Evolutionary conservation across 495 filamentous ascomycete species (phyloP), one percentile per base, ranked within the genome.

Genomic region (Corynascus novoguineensis): DNA sequence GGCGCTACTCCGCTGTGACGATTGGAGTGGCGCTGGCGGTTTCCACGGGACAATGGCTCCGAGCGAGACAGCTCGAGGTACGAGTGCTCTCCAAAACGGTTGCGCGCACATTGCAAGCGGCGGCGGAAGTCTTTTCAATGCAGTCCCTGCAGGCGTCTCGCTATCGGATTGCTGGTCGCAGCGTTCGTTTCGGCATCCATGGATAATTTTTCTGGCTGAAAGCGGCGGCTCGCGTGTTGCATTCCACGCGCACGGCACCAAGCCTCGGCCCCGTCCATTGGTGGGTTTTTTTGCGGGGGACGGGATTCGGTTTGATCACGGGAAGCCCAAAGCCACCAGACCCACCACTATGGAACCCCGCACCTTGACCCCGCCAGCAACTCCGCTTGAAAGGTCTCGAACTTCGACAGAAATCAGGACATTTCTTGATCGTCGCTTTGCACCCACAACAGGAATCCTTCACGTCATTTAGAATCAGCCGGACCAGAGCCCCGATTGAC

Each of bases 221-320:
- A 15, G 34, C n/a, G 19, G 38, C 51, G 14, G 11, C 1, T 58
- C 54, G 27, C 17, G 38, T 17, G 29, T 31, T 15, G 28, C 48
- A 47, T 37, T 45, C 34, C 50, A 31, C 41, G 10, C 27, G 14
- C 46, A 42, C 35, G 58, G 44, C 52, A 58, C 49, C 49, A 48
- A 35, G 19, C 38, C 45, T 24, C 19, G 56, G 48, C 19, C 48
- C 17, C 14, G 29, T 28, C 37, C 28, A 58, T 62, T 62, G 60
- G 60, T 58, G 60, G 60, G 55, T 55, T 29, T 51, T n/a, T 38
- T 34, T 62, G 50, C 40, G 54, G 59, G 59, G 59, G 44, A 45
- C 9, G 35, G 56, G 31, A 8, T 28, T 47, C 28, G 12, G 28
- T 37, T n/a, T 56, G 46, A 41, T 60, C 52, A 53, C 34, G 40